These are phyloP conservation scores for Eurotiales sp. DNA, from an alignment of 2,329 filamentous ascomycete genomes.

Conservation along the genomic window DNA sequence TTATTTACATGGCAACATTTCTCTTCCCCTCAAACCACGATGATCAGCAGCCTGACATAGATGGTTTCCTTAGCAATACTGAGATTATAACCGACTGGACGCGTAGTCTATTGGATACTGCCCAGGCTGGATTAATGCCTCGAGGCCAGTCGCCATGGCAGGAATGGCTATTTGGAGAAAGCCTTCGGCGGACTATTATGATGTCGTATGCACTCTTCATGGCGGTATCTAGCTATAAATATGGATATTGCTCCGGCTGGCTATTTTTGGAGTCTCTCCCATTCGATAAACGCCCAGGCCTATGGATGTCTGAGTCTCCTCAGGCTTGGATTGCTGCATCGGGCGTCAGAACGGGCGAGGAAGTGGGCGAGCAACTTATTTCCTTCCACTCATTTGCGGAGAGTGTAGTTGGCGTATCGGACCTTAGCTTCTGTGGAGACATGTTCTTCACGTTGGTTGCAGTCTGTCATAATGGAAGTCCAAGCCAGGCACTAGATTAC, in stretches of 20 bases:
- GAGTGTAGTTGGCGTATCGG: not conserved
- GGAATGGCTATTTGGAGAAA: conserved; percentile 8
- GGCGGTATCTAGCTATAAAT: not conserved
- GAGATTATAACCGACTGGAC: not conserved
- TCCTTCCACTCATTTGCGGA: conserved; percentile 5
- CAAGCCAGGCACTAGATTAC: not conserved
- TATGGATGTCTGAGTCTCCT: conserved; percentile 9
- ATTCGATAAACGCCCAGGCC: conserved; percentile 3
- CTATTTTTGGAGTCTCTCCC: conserved; percentile 7
- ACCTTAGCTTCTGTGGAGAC: conserved; percentile 2
- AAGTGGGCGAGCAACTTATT: conserved; percentile 7
- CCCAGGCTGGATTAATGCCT: not conserved
- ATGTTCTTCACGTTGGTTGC: conserved; percentile 3
- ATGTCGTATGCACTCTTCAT: conserved; percentile 8
- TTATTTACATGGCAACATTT: conserved; percentile 2
- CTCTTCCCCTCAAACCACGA: not conserved
- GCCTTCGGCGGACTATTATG: conserved; percentile 7
- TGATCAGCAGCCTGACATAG: not conserved
- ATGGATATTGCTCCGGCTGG: conserved; percentile 9
- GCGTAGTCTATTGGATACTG: not conserved
- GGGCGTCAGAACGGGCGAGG: not conserved
- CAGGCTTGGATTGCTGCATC: conserved; percentile 12
- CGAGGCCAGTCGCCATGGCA: conserved; percentile 8
- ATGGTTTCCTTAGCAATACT: not conserved
- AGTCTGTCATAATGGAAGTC: not conserved